phyloP scores from a whole-genome alignment of 2,329 filamentous ascomycete species.

The Ophiobolus disseminans region DNA sequence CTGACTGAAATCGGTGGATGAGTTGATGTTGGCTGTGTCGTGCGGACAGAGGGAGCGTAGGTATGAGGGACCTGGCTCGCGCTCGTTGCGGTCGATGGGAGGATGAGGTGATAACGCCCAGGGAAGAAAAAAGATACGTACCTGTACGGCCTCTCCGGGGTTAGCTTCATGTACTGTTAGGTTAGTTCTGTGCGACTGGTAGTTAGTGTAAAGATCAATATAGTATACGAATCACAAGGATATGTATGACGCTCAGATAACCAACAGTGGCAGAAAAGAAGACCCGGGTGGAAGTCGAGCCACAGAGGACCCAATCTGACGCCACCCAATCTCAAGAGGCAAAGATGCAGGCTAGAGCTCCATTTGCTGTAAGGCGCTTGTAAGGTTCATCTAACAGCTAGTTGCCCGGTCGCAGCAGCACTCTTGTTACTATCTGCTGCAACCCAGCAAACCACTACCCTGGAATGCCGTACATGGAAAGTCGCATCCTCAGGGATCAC shows the following conservation, averaged over 20 bases:
- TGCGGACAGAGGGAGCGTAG: not conserved
- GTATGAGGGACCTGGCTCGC: not conserved
- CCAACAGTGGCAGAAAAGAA: not conserved
- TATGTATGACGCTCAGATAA: not conserved
- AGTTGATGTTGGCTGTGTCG: not conserved
- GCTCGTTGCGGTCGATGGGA: not conserved
- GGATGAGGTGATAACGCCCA: too few relatives aligned
- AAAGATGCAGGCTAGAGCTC: not conserved
- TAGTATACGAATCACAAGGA: not conserved
- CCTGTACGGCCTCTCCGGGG: too few relatives aligned
- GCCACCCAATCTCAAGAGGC: not conserved
- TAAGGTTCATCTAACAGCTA: too few relatives aligned
- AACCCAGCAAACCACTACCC: too few relatives aligned
- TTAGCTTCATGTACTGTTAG: too few relatives aligned
- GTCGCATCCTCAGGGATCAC: slow-evolving; percentile 4
- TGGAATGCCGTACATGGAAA: too few relatives aligned
- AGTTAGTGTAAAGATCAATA: too few relatives aligned
- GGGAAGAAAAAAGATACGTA: too few relatives aligned
- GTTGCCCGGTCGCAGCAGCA: too few relatives aligned
- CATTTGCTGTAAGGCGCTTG: not conserved
- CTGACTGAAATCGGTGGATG: too few relatives aligned
- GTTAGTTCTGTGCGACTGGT: too few relatives aligned
- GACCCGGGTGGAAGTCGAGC: not conserved
- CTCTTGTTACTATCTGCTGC: too few relatives aligned
- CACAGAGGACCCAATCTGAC: not conserved